Evolutionary conservation across 805 yeast species (phyloP), one percentile per base, ranked within the genome.

Genomic region (Clavispora fructus): DNA sequence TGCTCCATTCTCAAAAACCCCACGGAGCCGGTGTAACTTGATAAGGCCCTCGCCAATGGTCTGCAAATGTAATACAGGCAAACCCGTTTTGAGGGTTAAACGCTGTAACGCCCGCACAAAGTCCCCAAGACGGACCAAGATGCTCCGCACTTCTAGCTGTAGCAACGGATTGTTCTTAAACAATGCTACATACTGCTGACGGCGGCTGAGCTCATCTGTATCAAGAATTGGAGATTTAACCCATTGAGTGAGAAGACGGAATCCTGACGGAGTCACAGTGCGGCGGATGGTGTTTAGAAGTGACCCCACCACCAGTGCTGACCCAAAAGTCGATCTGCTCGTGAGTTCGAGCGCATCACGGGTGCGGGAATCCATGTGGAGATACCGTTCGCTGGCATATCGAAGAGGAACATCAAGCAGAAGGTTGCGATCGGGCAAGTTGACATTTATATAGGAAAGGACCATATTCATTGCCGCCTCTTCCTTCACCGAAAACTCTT

Each of bases 361-460:
- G 0, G 95, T 87, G 46, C 91, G 67, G 0, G 92, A 73, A 58
- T 92, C 98, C 59, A 92, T 84, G 48, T 85, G 87, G 77, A 92
- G 75, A 13, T 76, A 70, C 4, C 76, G 66, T 4, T 70, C 67
- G 7, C 80, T 74, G 45, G 73, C 56, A 40, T 81, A 79, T 43
- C 80, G 73, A 17, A 71, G 67, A 0, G 99, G 99, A 1, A 80
- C 58, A 45, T 83, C 85, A 28, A 91, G 73, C 42, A 80, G 77
- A 8, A 84, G 71, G 6, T 76, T 69, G 3, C 82, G 67, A 17
- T 78, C 83, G 0, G 97, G 97, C 9, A 90, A 67, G 59, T 87
- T 87, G 28, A 82, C 82, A 35, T 77, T 75, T 12, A 87, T 70
- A 60, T 91, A 91, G n/a, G 81, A 74, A 17, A 90, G 64, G 0